Base-by-base conservation (phyloP, 176 grass and related monocot species). In the Zoysia pacifica region DNA sequence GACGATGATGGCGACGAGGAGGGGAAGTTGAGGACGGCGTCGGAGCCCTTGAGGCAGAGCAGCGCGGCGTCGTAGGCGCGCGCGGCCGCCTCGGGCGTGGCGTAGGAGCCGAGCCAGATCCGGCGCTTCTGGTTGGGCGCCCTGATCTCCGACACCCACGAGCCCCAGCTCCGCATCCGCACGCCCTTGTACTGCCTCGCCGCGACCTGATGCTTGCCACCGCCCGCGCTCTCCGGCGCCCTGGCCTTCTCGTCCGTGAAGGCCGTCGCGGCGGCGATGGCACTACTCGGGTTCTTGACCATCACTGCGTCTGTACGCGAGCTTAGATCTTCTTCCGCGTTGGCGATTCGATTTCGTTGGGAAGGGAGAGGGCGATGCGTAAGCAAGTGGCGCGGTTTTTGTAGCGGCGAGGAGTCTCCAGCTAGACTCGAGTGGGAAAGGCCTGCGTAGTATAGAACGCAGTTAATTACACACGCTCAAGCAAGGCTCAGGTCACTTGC, bases 141-240 rank as follows among this genome's bases (percentile, higher is more conserved):
- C 76, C 94, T 90, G 77, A 97, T 94, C 86, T 97, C 94, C 1
- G 94, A 97, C 52, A 97, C 94, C 94, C 94, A 97, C 41, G 94
- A 94, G 6, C 94, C 94, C 94, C 94, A 97, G 80, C 87, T 97
- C 68, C 94, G 88, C 91, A 94, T 94, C 73, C 91, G 75, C 58
- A 97, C 94, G 4, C 94, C 94, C 67, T 94, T 97, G 89, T 89
- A 97, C 38, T 82, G 91, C 73, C 77, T 97, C 88, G 2, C 64
- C 61, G 54, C 51, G 9, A 65, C 8, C 64, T 28, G 28, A 28
- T 28, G 28, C 28, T 45, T 58, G 2, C 47, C 37, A 2, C 49
- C 70, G 38, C 56, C 39, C 14, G 36, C 70, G 8, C 7, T 38
- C 11, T 45, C 18, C 51, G 67, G 67, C 53, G 49, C 62, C 63